Evolutionary conservation across 2,329 filamentous ascomycete genomes (phyloP).

Genomic region (Daldinia sp.): DNA sequence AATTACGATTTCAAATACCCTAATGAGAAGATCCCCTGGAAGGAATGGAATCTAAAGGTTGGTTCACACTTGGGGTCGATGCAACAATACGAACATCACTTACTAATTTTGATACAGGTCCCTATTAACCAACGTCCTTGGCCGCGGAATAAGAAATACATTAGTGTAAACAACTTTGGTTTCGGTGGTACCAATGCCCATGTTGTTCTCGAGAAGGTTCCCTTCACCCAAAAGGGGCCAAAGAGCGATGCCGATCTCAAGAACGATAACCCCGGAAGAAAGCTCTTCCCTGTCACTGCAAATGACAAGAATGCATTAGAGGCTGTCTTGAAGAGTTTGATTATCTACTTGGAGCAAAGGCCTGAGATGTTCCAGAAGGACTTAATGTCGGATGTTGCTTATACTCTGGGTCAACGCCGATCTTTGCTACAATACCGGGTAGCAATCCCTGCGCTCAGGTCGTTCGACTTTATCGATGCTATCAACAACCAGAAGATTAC

Average conservation of each 20-base stretch:
- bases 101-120: constrained; percentile 44
- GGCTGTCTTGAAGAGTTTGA: constrained; percentile 50
- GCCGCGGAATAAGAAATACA: constrained; percentile 58
- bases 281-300: constrained; percentile 55
- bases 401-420: constrained; percentile 57
- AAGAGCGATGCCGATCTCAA: constrained; percentile 48
- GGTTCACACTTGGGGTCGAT: neutral
- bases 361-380: constrained; percentile 55
- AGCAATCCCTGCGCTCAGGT: constrained; percentile 54
- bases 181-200: constrained; percentile 47
- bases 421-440: constrained; percentile 55
- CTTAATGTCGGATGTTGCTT: constrained; percentile 57
- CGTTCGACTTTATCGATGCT: constrained; percentile 54
- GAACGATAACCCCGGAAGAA: constrained; percentile 44
- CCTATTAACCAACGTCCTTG: constrained; percentile 55
- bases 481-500: constrained; percentile 52
- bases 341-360: constrained; percentile 53
- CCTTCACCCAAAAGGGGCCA: constrained; percentile 46
- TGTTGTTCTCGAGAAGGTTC: constrained; percentile 46
- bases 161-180: constrained; percentile 51
- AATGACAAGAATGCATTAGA: constrained; percentile 52
- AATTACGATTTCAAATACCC: constrained; percentile 60
- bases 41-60: constrained; percentile 57
- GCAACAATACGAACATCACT: neutral
- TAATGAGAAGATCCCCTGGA: constrained; percentile 58